phyloP scores from a whole-genome alignment of 495 filamentous ascomycete genomes.

The Tuber aestivum region DNA sequence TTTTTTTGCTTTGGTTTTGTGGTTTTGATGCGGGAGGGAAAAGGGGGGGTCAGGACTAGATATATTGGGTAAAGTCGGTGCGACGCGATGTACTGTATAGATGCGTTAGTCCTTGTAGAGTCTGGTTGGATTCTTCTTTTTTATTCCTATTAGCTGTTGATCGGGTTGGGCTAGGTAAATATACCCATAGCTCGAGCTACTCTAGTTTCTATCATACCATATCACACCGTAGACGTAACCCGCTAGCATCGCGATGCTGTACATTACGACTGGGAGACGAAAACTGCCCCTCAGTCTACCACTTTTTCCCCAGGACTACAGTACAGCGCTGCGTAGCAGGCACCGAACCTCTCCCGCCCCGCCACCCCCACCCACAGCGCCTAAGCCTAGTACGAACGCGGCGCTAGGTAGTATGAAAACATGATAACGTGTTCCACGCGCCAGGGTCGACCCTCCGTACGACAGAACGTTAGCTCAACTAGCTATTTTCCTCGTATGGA shows the following conservation, averaged over 20 bases:
- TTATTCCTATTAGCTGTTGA: not conserved
- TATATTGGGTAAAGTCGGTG: not conserved
- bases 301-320: too few relatives aligned
- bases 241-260: not conserved
- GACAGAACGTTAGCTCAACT: too few relatives aligned
- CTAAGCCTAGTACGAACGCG: too few relatives aligned
- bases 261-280: not conserved
- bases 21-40: not conserved
- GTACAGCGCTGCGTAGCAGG: too few relatives aligned
- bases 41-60: not conserved
- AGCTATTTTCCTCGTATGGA: too few relatives aligned
- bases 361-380: too few relatives aligned
- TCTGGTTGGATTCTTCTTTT: not conserved
- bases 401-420: too few relatives aligned
- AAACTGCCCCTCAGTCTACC: not conserved
- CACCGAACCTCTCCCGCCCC: too few relatives aligned
- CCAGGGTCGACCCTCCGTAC: too few relatives aligned
- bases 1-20: slow-evolving; percentile 7
- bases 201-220: not conserved
- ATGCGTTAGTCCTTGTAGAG: not conserved
- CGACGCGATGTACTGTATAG: not conserved
- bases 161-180: not conserved
- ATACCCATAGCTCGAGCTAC: not conserved
- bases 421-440: too few relatives aligned
- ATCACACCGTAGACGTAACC: not conserved